Base-by-base conservation (phyloP, 441 rosid species). In the Erodium texanum region DNA sequence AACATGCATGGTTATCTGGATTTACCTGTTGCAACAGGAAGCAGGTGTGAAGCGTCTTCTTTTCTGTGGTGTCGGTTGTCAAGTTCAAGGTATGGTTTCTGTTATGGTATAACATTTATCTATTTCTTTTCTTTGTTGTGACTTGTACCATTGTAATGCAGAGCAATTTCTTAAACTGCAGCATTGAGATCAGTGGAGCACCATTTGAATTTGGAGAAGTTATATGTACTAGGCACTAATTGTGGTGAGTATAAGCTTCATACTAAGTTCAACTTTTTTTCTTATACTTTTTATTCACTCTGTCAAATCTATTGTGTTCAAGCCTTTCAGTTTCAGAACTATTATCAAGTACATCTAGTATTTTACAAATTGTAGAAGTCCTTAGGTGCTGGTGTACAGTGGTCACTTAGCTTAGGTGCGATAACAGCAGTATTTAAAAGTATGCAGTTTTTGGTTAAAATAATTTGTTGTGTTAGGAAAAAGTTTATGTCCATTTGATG, bases 1-100 rank as follows among this genome's bases (percentile, higher is more conserved):
- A 12, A 43, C 52, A 43, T 43, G 52, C n/a, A 43, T 10, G n/a
- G 52, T 43, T 43, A n/a, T 43, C n/a, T 43, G 52, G 1, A 10
- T 43, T 43, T 43, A n/a, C 52, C 15, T 43, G n/a, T 43, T 43
- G 45, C 15, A 65, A 75, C 82, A 93, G 98, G 84, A 96, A 65
- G 89, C 97, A 6, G 94, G 98, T 41, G 96, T 93, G 45, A 93
- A 93, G 75, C 92, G 96, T 77, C 93, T 93, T 74, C 97, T 93
- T 73, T 90, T 93, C 70, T 90, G 98, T 76, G 98, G 98, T 27
- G 98, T 93, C 68, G 97, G 98, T 68, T 93, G 98, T 80, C 98
- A 93, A 86, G 98, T 93, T 73, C 97, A 88, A 79, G 98, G 98
- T 93, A 76, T 66, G 64, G 38, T 54, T 63, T 65, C 59, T 64